Conservation (phyloP, 2,329 filamentous ascomycete species). For the Sclerotinia trifoliorum region DNA sequence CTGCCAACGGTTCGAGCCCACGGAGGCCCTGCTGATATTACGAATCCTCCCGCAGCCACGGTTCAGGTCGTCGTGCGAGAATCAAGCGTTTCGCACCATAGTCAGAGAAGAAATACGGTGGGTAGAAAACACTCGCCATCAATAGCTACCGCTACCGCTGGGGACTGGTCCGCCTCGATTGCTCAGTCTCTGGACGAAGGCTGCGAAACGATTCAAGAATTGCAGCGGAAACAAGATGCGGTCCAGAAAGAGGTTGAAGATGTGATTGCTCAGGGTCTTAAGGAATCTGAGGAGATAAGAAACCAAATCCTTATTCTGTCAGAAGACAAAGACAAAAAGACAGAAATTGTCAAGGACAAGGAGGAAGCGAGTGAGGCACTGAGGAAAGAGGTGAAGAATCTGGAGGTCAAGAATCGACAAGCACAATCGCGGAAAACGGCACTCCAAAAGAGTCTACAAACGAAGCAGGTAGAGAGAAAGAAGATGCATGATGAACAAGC, state of each 20-base stretch:
- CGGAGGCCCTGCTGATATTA: slow-evolving; percentile 60
- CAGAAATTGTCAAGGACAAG: slow-evolving; percentile 77
- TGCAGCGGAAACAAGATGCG: slow-evolving; percentile 77
- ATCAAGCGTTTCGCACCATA: slow-evolving; percentile 53
- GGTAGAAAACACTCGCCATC: slow-evolving; percentile 67
- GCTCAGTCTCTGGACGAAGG: slow-evolving; percentile 50
- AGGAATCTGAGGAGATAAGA: slow-evolving; percentile 70
- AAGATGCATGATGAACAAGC: slow-evolving; percentile 69
- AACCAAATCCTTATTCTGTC: slow-evolving; percentile 65
- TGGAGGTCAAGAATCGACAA: slow-evolving; percentile 77
- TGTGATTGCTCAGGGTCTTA: slow-evolving; percentile 65
- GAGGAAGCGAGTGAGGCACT: slow-evolving; percentile 86
- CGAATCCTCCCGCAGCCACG: slow-evolving; percentile 56
- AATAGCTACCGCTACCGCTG: slow-evolving; percentile 44
- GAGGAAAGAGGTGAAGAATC: slow-evolving; percentile 73
- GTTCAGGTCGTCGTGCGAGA: slow-evolving; percentile 65
- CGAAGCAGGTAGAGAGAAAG: slow-evolving; percentile 65
- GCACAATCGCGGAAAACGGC: slow-evolving; percentile 77
- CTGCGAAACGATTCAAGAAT: slow-evolving; percentile 68
- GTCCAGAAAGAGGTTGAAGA: slow-evolving; percentile 84
- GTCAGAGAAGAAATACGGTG: slow-evolving; percentile 63
- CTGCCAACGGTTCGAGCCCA: slow-evolving; percentile 45
- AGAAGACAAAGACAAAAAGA: slow-evolving; percentile 76
- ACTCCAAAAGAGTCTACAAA: slow-evolving; percentile 69
- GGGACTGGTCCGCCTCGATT: slow-evolving; percentile 39